Base-by-base conservation (phyloP, 2,329 filamentous ascomycete species). In the Aspergillus arachidicola region DNA sequence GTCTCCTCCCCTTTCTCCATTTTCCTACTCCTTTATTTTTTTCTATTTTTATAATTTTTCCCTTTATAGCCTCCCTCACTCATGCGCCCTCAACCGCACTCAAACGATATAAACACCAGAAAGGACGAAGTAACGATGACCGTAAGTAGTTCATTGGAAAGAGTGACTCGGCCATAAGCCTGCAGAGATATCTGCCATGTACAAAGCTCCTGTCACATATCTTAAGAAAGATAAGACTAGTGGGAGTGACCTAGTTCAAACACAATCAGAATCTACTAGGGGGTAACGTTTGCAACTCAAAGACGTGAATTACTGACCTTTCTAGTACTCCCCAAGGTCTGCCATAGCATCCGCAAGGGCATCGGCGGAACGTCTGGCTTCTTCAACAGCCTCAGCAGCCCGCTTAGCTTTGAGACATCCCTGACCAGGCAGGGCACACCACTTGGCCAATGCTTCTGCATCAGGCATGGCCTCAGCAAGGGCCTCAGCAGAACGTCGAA, bases 321-420 rank as follows among this genome's bases (percentile, higher is more conserved):
- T 68, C 69, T 66, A 46, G 28, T 74, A 64, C n/a, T 73, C 68
- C 36, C 72, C 69, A 46, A 76, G 64, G 34, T 69, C 71, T 64
- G 73, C 72, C 71, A 76, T 72, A 32, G 73, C 73, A n/a, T 72
- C 64, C 3, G 72, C 72, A 34, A 76, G 71, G 38, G 71, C 73
- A 57, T 76, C 73, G 53, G 72, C 71, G 43, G 73, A 71, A 66
- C 73, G 74, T 64, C 75, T 75, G 54, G 75, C 70, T 36, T 85
- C 79, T 70, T 88, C 83, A 74, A 90, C 90, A 6, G 87, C 87
- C 72, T 84, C 83, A 55, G 88, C 88, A 36, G 89, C 88, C 71
- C 91, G 88, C 67, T 83, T 83, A 69, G 89, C 85, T 32, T 87
- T 90, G 69, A 89, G 89, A 65, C 78, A 79, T 34, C 71, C 70